Evolutionary conservation across 495 filamentous ascomycete genomes (phyloP).

Genomic region (Aspergillus biplanus): DNA sequence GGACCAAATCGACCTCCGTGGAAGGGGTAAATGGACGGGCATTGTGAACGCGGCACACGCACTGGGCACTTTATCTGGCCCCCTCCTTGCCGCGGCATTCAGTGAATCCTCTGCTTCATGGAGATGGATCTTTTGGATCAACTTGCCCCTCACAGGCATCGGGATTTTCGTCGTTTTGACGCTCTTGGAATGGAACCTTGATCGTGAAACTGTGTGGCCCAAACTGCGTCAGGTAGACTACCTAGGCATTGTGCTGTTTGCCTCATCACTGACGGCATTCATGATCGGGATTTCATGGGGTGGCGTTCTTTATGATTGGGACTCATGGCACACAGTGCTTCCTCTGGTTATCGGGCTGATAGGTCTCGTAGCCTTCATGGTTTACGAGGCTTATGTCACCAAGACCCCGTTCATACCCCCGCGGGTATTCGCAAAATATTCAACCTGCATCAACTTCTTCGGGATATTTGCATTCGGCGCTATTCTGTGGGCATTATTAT

Average conservation of each 20-base stretch:
- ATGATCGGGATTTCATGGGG: slow-evolving; percentile 60
- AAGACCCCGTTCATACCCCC: slow-evolving; percentile 51
- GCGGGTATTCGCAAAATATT: slow-evolving; percentile 50
- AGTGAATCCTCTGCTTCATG: background rate
- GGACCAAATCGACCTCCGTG: background rate
- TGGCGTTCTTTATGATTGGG: slow-evolving; percentile 56
- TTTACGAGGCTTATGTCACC: slow-evolving; percentile 48
- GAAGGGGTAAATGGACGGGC: background rate
- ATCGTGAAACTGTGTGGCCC: background rate
- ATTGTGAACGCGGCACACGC: background rate
- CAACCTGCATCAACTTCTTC: slow-evolving; percentile 43
- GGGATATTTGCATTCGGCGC: slow-evolving; percentile 57
- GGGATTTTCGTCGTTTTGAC: background rate
- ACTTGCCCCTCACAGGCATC: background rate
- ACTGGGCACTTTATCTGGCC: background rate
- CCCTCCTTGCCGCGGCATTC: background rate
- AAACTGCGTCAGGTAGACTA: slow-evolving; percentile 42
- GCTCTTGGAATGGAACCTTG: background rate
- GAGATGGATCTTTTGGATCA: slow-evolving; percentile 3
- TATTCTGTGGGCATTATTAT: slow-evolving; percentile 51
- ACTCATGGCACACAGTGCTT: slow-evolving; percentile 49
- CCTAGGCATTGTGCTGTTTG: slow-evolving; percentile 54
- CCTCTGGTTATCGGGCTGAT: slow-evolving; percentile 32
- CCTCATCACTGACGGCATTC: slow-evolving; percentile 45
- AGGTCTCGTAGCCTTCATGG: slow-evolving; percentile 24